phyloP scores from a whole-genome alignment of 257 asterid species.

The Ligustrum vulgare region DNA sequence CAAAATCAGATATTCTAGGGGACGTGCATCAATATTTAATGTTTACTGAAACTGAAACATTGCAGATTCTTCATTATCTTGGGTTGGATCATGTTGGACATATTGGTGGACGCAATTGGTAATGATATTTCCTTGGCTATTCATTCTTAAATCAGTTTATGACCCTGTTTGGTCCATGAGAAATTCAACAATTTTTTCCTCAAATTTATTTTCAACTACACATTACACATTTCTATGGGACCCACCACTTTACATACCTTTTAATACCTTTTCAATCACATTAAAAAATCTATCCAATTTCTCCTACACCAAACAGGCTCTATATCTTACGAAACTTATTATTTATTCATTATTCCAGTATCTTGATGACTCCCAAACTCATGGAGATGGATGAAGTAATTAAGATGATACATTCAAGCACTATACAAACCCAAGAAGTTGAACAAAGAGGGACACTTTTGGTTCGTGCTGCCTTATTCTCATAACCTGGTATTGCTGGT shows the following conservation, averaged over 20 bases:
- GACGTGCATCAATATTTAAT: slow-evolving; percentile 16
- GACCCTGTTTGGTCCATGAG: too few species aligned
- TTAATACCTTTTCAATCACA: too few species aligned
- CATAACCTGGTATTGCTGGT: slow-evolving; percentile 55
- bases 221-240: too few species aligned
- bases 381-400: slow-evolving; percentile 86
- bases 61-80: slow-evolving; percentile 94
- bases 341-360: slow-evolving; percentile 39
- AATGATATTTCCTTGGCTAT: slow-evolving; percentile 19
- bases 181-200: too few species aligned
- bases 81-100: slow-evolving; percentile 98
- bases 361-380: slow-evolving; percentile 81
- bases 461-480: slow-evolving; percentile 86
- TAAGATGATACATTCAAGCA: slow-evolving; percentile 56
- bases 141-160: slow-evolving; percentile 4
- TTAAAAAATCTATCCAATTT: too few species aligned
- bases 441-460: slow-evolving; percentile 73
- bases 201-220: too few species aligned
- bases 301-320: too few species aligned
- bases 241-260: too few species aligned
- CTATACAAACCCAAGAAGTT: slow-evolving; percentile 36
- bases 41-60: slow-evolving; percentile 27
- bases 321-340: slow-evolving; percentile 20
- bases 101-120: slow-evolving; percentile 89
- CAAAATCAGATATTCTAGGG: background rate